A percentile compares a stretch with the other conserved stretches of the same genome.
These are phyloP conservation scores for Ophioceras dolichostomum DNA, from an alignment of 2,329 filamentous ascomycete species.

Conservation along the genomic window DNA sequence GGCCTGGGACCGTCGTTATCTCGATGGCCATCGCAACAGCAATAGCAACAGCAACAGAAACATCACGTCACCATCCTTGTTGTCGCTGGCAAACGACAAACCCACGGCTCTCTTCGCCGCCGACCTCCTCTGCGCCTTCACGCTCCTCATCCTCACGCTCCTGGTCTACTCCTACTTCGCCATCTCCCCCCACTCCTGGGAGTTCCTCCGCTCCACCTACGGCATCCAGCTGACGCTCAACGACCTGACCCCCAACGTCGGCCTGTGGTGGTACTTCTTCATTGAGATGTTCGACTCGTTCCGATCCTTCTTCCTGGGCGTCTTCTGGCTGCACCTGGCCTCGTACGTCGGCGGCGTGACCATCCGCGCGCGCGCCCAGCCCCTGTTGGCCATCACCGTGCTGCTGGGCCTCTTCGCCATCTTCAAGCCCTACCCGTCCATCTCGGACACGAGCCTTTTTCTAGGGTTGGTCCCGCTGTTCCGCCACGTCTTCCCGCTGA, in stretches of 20 bases:
- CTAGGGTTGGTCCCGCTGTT: constrained; percentile 74
- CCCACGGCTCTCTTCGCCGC: constrained; percentile 41
- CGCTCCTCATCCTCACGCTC: constrained; percentile 63
- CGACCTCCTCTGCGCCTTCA: constrained; percentile 38
- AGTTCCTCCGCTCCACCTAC: constrained; percentile 82
- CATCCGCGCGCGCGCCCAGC: constrained; percentile 72
- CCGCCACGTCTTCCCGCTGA: constrained; percentile 83
- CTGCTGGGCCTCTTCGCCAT: constrained; percentile 83
- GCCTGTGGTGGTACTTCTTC: constrained; percentile 99
- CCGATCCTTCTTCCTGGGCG: constrained; percentile 88
- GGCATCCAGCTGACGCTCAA: constrained; percentile 83
- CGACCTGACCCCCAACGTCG: constrained; percentile 88
- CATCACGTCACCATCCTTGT: not conserved
- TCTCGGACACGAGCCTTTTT: constrained; percentile 81
- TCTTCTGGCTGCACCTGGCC: constrained; percentile 93
- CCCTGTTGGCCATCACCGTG: constrained; percentile 73
- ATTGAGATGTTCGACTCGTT: constrained; percentile 99
- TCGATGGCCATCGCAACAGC: no score
- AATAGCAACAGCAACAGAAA: not conserved
- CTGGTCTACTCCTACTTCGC: constrained; percentile 32
- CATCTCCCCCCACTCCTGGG: constrained; percentile 72
- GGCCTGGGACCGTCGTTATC: constrained; percentile 58
- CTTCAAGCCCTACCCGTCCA: constrained; percentile 94
- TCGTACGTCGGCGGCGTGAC: constrained; percentile 82
- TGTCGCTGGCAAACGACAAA: constrained; percentile 18